phyloP scores from a whole-genome alignment of 2,329 filamentous ascomycete species.

The Phyllosticta citribraziliensis region DNA sequence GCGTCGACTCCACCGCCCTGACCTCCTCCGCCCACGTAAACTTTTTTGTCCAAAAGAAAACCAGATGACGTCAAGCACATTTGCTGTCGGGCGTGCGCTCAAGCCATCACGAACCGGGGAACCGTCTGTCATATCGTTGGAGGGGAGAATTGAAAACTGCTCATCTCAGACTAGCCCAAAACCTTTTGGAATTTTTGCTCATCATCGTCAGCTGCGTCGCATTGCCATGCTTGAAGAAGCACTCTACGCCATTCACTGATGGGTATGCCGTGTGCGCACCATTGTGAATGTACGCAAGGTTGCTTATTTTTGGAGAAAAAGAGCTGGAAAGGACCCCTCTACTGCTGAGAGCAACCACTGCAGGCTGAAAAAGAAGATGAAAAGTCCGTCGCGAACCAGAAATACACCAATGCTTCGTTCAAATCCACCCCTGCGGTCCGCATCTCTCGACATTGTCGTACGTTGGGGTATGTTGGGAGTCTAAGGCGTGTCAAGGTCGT shows the following conservation, averaged over 20 bases:
- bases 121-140: not conserved
- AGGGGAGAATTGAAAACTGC: not conserved
- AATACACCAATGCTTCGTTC: slow-evolving; percentile 10
- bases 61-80: not conserved
- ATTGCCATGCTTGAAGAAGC: not conserved
- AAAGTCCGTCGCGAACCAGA: slow-evolving; percentile 4
- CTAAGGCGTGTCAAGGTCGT: slow-evolving; percentile 1
- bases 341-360: slow-evolving; percentile 8
- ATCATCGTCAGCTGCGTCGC: not conserved
- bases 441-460: not conserved
- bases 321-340: slow-evolving; percentile 6
- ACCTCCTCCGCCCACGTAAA: not conserved
- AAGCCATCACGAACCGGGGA: not conserved
- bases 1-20: not conserved
- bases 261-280: not conserved
- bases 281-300: not conserved
- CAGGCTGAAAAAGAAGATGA: slow-evolving; percentile 7
- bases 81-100: not conserved
- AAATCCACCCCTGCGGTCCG: not conserved
- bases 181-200: not conserved
- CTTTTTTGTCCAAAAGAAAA: not conserved
- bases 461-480: slow-evolving; percentile 8
- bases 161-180: not conserved
- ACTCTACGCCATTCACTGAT: not conserved
- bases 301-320: slow-evolving; percentile 10